Conservation (phyloP, 1,139 yeast genomes). For the Yamadazyma spencermartinsiae region DNA sequence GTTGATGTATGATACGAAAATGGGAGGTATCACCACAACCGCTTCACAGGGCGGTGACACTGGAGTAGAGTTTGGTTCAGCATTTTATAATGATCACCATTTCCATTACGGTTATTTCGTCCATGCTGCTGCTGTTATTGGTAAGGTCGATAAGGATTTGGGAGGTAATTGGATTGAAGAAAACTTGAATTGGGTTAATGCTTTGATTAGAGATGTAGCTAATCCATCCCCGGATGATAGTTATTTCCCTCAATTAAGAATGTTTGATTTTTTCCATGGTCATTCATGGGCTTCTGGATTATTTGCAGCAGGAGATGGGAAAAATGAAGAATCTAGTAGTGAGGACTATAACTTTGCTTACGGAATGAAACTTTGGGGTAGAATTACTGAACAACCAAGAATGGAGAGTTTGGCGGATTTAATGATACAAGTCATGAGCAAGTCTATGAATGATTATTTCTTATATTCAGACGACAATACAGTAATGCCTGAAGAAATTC, state of each 20-base stretch:
- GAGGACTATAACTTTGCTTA: constrained; percentile 80
- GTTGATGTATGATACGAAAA: constrained; percentile 52
- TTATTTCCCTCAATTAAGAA: constrained; percentile 71
- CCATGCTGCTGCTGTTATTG: constrained; percentile 69
- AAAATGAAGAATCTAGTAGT: constrained; percentile 47
- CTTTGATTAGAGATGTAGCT: constrained; percentile 70
- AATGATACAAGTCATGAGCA: constrained; percentile 44
- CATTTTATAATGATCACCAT: constrained; percentile 72
- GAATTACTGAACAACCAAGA: constrained; percentile 51
- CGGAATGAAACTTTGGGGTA: constrained; percentile 81
- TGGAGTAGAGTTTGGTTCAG: constrained; percentile 28
- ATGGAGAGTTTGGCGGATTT: constrained; percentile 74
- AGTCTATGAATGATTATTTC: constrained; percentile 47
- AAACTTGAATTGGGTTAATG: constrained; percentile 39
- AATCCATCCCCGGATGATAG: constrained; percentile 61
- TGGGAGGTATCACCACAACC: constrained; percentile 1
- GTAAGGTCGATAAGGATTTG: constrained; percentile 52
- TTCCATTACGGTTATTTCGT: constrained; percentile 73
- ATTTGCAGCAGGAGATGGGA: constrained; percentile 44
- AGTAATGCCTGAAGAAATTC: constrained; percentile 50
- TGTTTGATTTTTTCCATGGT: constrained; percentile 77
- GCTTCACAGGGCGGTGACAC: constrained; percentile 2
- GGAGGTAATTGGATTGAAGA: constrained; percentile 67
- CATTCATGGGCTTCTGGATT: constrained; percentile 85
- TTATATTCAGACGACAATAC: constrained; percentile 38